These are phyloP conservation scores for Nephelium lappaceum DNA, from an alignment of 345 rosid genomes.

Conservation along the genomic window DNA sequence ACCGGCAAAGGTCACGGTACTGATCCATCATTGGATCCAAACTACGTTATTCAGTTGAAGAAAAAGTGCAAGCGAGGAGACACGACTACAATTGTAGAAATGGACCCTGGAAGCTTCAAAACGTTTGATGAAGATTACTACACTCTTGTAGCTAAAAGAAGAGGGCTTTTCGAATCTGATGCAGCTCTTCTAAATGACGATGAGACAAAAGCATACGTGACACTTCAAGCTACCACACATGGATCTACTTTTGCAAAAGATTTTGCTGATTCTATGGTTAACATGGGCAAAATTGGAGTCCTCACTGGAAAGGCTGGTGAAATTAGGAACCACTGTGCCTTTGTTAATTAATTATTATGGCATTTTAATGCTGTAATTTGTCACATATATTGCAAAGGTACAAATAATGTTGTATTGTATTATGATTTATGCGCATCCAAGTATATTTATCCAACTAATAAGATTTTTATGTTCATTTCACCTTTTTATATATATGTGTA, in stretches of 20 bases:
- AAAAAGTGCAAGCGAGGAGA: conserved; percentile 48
- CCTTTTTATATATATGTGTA: too few species aligned
- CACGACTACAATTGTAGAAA: conserved; percentile 31
- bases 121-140: conserved; percentile 55
- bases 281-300: conserved; percentile 51
- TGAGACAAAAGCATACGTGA: conserved; percentile 40
- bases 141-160: conserved; percentile 42
- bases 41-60: conserved; percentile 46
- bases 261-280: conserved; percentile 59
- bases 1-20: conserved; percentile 51
- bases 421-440: too few species aligned
- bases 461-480: too few species aligned
- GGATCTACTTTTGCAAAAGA: conserved; percentile 45
- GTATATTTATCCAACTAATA: too few species aligned
- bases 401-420: too few species aligned
- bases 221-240: conserved; percentile 28
- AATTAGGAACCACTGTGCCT: conserved; percentile 54
- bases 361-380: too few species aligned
- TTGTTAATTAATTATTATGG: conserved; percentile 23
- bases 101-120: conserved; percentile 71
- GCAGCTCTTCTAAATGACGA: conserved; percentile 56
- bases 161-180: conserved; percentile 63
- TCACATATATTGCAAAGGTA: too few species aligned
- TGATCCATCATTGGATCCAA: conserved; percentile 58
- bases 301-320: conserved; percentile 54